Conservation (phyloP, 306 rosid species). For the Vigna mungo region DNA sequence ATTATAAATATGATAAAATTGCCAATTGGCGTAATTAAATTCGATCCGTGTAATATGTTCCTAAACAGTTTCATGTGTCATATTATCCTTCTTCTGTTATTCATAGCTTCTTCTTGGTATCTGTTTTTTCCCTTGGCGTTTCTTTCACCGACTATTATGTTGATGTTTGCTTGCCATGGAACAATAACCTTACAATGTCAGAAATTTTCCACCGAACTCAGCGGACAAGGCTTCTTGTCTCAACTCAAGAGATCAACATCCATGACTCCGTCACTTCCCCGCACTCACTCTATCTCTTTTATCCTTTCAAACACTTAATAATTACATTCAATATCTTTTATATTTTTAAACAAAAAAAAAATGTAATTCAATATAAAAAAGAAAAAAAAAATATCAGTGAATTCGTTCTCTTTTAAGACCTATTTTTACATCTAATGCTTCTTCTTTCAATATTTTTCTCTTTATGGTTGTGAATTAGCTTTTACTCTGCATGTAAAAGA, state of each 20-base stretch:
- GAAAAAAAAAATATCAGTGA: no score
- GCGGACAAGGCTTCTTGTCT: not conserved
- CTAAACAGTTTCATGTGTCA: not conserved
- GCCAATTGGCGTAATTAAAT: no score
- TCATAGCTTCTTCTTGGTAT: not conserved
- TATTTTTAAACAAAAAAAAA: no score
- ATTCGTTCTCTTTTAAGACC: no score
- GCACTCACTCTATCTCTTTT: not conserved
- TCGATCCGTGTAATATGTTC: no score
- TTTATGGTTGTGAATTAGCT: no score
- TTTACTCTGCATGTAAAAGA: not conserved
- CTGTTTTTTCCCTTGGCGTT: not conserved
- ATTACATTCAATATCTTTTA: no score
- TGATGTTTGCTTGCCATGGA: conserved; percentile 1
- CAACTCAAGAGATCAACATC: not conserved
- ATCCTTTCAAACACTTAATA: not conserved
- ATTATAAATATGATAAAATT: no score
- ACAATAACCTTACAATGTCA: conserved; percentile 1
- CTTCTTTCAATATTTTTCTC: no score
- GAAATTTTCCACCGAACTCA: not conserved
- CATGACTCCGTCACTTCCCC: not conserved
- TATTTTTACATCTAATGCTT: no score
- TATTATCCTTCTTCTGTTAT: not conserved
- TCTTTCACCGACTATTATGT: not conserved
- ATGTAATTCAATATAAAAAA: no score